Evolutionary conservation across 371 early-diverging fungal species (phyloP).

Genomic region (Nematocida displodere): DNA sequence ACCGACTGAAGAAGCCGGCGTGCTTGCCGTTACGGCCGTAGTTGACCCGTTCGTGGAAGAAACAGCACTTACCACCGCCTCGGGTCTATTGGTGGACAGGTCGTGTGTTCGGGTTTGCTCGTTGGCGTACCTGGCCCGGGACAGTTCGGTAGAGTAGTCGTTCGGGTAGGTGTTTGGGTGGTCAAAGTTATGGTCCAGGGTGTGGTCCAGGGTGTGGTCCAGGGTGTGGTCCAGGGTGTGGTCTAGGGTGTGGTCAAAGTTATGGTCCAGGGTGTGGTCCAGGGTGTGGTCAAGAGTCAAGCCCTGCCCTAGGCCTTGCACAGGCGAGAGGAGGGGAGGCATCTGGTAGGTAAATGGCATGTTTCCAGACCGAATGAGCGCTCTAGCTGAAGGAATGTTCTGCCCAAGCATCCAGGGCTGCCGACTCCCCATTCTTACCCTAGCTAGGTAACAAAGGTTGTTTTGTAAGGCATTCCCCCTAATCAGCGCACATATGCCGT

Average conservation of each 20-base stretch:
- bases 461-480: not conserved
- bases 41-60: too few relatives aligned
- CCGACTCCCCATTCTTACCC: not conserved
- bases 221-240: not conserved
- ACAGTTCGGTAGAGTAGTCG: not conserved
- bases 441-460: slow-evolving; percentile 9
- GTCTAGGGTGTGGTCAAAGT: not conserved
- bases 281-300: not conserved
- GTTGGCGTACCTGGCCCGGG: not conserved
- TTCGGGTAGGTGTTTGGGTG: not conserved
- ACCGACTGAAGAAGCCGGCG: too few relatives aligned
- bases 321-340: too few relatives aligned
- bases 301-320: not conserved
- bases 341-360: too few relatives aligned
- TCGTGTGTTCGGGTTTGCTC: not conserved
- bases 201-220: not conserved
- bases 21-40: not conserved
- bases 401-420: slow-evolving; percentile 49
- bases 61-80: too few relatives aligned
- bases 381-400: slow-evolving; percentile 5
- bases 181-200: not conserved
- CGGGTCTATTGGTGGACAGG: not conserved
- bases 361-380: not conserved
- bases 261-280: not conserved
- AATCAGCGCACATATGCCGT: not conserved